These are phyloP conservation scores for Tubosaeta brunneosetosa DNA, from an alignment of 768 basidiomycete genomes.

Conservation along the genomic window DNA sequence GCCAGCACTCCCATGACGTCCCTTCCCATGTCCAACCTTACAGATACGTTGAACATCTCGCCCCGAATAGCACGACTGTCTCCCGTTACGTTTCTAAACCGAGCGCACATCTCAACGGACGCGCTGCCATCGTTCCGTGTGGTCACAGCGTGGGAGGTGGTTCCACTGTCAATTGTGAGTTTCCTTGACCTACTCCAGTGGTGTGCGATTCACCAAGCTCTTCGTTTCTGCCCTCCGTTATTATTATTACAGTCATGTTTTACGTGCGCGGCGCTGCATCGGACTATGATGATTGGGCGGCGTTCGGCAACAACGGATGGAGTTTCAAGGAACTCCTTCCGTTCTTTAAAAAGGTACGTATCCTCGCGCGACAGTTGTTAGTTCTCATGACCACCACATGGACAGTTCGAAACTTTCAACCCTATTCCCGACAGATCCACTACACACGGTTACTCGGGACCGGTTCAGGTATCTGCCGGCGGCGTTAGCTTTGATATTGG, in stretches of 20 bases:
- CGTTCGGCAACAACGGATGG: constrained; percentile 49
- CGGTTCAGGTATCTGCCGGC: constrained; percentile 25
- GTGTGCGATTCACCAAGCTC: too few species aligned
- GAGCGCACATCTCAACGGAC: constrained; percentile 10
- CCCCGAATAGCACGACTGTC: constrained; percentile 15
- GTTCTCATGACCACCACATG: not conserved
- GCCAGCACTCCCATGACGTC: constrained; percentile 17
- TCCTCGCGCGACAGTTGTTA: not conserved
- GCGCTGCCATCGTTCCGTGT: constrained; percentile 8
- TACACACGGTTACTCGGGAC: constrained; percentile 36
- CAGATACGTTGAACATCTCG: constrained; percentile 13
- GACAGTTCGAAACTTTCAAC: constrained; percentile 31
- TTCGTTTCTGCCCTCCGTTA: constrained; percentile 16
- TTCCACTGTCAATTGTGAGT: constrained; percentile 18
- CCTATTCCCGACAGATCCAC: constrained; percentile 14
- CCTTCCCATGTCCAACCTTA: constrained; percentile 19
- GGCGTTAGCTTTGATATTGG: constrained; percentile 14
- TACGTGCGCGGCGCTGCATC: constrained; percentile 23
- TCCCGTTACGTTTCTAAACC: constrained; percentile 9
- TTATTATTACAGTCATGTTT: constrained; percentile 31
- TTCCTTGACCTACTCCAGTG: not conserved
- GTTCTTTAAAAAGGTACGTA: constrained; percentile 45
- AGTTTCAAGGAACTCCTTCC: constrained; percentile 54
- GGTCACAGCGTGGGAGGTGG: constrained; percentile 27
- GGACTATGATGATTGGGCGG: constrained; percentile 27